Evolutionary conservation across 306 rosid species (phyloP), one percentile per base, ranked within the genome.

Genomic region (Mimosa pudica): DNA sequence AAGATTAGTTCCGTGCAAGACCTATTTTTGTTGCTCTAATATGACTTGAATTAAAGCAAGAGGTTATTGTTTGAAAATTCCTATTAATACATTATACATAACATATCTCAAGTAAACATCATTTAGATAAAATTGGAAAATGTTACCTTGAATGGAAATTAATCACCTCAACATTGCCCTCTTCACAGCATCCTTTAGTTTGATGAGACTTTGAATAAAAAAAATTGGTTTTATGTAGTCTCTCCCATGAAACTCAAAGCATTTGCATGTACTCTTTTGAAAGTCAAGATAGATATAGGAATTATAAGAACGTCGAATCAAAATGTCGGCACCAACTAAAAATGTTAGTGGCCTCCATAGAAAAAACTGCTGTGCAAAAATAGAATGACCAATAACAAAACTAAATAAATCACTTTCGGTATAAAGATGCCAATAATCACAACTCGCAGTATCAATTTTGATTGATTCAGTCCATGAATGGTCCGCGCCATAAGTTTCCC

Each of bases 181-280:
- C 60, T 30, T 36, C 57, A 69, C 35, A 54, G 7, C 60, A 42
- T 68, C 47, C 58, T 55, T 62, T 11, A 69, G 36, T 32, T 57
- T 41, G 44, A 55, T 54, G 58, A 69, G 45, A 54, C 75, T 68
- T 41, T 57, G 75, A 36, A 78, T 68, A 69, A 3, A 35, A 68
- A 38, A 30, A 55, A 30, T 45, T 0, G n/a, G 69, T 20, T 60
- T 69, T 17, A 68, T 18, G 3, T 24, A n/a, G 0, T 1, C 30
- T 30, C 7, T 14, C n/a, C 60, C 75, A 4, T 18, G 49, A 24
- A 78, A 8, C 47, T 54, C 45, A 8, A 51, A 51, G 30, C 6
- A 13, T 8, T 9, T 69, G 33, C 5, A 45, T 44, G 0, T 33
- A 35, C n/a, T 5, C 18, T 9, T 20, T 60, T 20, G 14, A 30